Percentiles rank a stretch among this genome's conserved stretches.
phyloP scores from a whole-genome alignment of 2,329 filamentous ascomycete genomes.

The Neoscytalidium dimidiatum region DNA sequence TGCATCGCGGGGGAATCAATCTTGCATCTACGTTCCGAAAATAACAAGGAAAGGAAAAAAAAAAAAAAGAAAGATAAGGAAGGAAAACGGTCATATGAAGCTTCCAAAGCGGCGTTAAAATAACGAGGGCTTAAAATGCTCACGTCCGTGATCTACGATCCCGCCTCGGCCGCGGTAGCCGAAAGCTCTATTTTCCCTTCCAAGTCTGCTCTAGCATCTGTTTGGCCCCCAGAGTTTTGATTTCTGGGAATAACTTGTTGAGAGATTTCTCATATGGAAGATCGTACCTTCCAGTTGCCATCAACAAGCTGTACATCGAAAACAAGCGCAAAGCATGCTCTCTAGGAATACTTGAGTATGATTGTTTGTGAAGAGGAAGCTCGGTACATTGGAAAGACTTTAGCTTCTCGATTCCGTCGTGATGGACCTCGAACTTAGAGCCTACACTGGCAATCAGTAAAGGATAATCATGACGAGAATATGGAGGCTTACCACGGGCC shows the following conservation, averaged over 20 bases:
- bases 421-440: conserved; percentile 22
- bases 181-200: conserved; percentile 3
- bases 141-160: too few relatives aligned
- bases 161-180: too few relatives aligned
- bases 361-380: conserved; percentile 18
- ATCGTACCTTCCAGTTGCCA: neutral
- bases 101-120: too few relatives aligned
- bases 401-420: conserved; percentile 25
- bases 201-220: neutral
- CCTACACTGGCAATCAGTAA: neutral
- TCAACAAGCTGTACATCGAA: neutral
- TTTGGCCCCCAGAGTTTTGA: neutral
- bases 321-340: conserved; percentile 4
- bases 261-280: neutral
- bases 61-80: too few relatives aligned
- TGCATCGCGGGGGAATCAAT: too few relatives aligned
- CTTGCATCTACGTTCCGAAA: too few relatives aligned
- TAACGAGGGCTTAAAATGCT: too few relatives aligned
- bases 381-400: conserved; percentile 22
- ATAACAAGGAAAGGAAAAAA: too few relatives aligned
- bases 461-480: too few relatives aligned
- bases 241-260: conserved; percentile 11
- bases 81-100: too few relatives aligned
- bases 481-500: conserved; percentile 16
- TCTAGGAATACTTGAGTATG: conserved; percentile 26